phyloP scores from a whole-genome alignment of 371 early-diverging fungal species.

The Mortierella sp. region DNA sequence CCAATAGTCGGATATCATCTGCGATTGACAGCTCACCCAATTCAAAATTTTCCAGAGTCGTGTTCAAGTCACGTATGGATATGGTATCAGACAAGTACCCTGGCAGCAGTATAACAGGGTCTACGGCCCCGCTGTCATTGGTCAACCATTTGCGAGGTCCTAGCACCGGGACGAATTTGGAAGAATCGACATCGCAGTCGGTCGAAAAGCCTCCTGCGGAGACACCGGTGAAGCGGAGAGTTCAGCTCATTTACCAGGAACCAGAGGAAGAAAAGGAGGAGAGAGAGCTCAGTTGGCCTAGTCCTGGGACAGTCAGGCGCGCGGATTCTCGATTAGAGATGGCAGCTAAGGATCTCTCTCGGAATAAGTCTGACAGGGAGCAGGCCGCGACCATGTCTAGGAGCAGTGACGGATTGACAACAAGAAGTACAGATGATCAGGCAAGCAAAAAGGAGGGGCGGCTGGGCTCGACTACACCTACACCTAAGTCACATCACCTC shows the following conservation, averaged over 20 bases:
- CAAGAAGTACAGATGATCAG: neutral
- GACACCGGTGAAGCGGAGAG: neutral
- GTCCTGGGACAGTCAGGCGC: conserved; percentile 15
- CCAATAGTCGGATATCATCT: conserved; percentile 27
- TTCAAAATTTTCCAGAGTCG: conserved; percentile 34
- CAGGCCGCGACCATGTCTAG: neutral
- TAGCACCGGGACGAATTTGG: neutral
- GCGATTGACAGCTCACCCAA: conserved; percentile 26
- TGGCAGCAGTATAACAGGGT: neutral
- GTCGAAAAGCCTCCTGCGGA: neutral
- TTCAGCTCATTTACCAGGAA: neutral
- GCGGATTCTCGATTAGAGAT: conserved; percentile 26
- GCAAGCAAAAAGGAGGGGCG: neutral
- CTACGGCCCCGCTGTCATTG: neutral
- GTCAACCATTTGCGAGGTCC: neutral
- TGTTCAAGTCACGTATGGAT: conserved; percentile 22
- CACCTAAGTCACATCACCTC: neutral
- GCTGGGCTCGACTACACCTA: neutral
- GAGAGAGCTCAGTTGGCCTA: conserved; percentile 21
- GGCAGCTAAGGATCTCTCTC: conserved; percentile 10
- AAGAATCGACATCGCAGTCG: neutral
- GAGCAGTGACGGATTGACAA: neutral
- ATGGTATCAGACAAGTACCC: neutral
- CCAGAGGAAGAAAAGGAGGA: conserved; percentile 8
- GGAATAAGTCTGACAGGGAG: neutral